phyloP scores from a whole-genome alignment of 108 stramenopile species.

The Epithemia pelagica region DNA sequence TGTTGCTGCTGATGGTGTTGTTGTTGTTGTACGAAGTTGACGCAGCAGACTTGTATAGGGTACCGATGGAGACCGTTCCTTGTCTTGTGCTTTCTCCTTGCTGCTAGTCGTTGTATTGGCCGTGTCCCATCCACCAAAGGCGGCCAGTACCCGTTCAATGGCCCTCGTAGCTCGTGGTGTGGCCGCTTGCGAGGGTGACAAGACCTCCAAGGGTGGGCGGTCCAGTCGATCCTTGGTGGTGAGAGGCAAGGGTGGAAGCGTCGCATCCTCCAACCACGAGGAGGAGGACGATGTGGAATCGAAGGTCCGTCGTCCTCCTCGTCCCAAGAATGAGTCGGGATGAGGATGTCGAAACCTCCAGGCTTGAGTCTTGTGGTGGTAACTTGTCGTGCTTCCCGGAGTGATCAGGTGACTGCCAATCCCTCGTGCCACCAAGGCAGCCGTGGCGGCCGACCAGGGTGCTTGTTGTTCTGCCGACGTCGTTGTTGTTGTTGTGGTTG shows the following conservation, averaged over 20 bases:
- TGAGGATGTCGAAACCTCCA: conserved; percentile 44
- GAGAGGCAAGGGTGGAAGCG: conserved; percentile 34
- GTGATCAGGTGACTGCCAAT: conserved; percentile 27
- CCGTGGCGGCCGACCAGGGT: conserved; percentile 32
- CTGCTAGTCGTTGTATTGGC: no score
- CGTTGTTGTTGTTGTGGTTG: no score
- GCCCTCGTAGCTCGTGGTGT: conserved; percentile 22
- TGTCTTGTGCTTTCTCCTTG: no score
- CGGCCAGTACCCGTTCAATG: conserved; percentile 18
- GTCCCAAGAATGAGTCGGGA: conserved; percentile 42
- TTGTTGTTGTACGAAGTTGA: no score
- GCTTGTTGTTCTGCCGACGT: no score
- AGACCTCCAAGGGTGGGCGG: conserved; percentile 13
- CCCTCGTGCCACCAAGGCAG: conserved; percentile 53
- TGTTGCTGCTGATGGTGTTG: no score
- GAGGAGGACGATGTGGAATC: no score
- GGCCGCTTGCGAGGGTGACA: conserved; percentile 6
- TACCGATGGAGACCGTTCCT: no score
- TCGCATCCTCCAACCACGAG: no score
- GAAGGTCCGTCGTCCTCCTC: conserved; percentile 40
- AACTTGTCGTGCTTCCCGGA: conserved; percentile 15
- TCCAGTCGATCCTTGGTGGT: conserved; percentile 27
- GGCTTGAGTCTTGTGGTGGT: conserved; percentile 23
- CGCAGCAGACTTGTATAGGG: no score
- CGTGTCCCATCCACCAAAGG: no score